These are phyloP conservation scores for Uronychia binucleata DNA, from an alignment of 73 alveolate species.

Conservation along the genomic window DNA sequence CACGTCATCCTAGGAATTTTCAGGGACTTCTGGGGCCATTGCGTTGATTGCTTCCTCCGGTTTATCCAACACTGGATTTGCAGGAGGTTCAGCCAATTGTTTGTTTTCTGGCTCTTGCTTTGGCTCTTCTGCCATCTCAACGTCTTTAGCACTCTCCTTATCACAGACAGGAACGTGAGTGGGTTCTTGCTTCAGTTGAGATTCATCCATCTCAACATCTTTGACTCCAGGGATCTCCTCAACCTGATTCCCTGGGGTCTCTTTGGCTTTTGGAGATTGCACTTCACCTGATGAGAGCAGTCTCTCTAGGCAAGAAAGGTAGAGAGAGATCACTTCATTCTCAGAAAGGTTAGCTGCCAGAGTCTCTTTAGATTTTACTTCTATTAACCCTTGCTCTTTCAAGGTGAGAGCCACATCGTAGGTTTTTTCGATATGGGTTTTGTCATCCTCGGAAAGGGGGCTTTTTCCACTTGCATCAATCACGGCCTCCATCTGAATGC, in stretches of 20 bases:
- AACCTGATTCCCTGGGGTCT: not conserved
- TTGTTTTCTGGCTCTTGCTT: not conserved
- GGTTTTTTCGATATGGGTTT: not conserved
- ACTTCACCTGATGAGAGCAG: not conserved
- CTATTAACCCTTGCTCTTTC: not conserved
- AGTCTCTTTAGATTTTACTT: not conserved
- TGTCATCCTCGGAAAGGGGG: not conserved
- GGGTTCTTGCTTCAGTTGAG: not conserved
- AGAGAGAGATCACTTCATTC: not conserved
- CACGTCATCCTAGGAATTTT: not conserved
- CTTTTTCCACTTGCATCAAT: not conserved
- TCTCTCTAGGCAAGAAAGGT: not conserved
- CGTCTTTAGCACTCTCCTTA: not conserved
- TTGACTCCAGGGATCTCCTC: not conserved
- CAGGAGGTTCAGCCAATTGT: not conserved
- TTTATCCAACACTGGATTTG: not conserved
- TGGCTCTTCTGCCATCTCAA: not conserved
- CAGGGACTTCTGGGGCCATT: not conserved
- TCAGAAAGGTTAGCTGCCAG: not conserved
- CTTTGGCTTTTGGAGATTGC: not conserved
- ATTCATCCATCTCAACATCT: not conserved
- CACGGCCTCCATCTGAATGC: conserved; percentile 27
- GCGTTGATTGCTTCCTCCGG: not conserved
- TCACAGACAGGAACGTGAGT: not conserved
- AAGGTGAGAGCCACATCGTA: not conserved